These are phyloP conservation scores for Fusarium pininemorale DNA, from an alignment of 2,329 filamentous ascomycete species.

Conservation along the genomic window DNA sequence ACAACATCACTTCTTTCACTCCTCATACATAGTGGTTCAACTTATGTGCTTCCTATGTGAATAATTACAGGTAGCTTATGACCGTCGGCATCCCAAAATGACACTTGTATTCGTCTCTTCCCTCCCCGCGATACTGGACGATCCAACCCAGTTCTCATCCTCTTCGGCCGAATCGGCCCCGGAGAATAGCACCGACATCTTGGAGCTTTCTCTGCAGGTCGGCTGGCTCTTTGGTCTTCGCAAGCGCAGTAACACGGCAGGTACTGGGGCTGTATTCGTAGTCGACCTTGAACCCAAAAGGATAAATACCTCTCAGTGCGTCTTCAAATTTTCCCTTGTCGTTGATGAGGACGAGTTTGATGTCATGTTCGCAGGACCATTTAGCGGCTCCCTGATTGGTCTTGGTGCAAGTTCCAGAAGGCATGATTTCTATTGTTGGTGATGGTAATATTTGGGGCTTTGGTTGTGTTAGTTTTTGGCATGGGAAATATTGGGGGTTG, in stretches of 20 bases:
- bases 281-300: neutral
- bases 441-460: neutral
- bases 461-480: neutral
- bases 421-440: neutral
- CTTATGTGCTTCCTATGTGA: no score
- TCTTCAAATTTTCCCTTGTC: neutral
- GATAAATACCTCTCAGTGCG: neutral
- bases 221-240: neutral
- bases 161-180: neutral
- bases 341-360: neutral
- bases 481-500: neutral
- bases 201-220: neutral
- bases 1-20: neutral
- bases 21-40: neutral
- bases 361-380: neutral
- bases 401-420: neutral
- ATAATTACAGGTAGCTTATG: neutral
- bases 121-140: accelerated
- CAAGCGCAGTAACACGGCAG: neutral
- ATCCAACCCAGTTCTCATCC: neutral
- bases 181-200: neutral
- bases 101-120: neutral
- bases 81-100: accelerated
- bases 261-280: neutral
- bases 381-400: neutral